Evolutionary conservation across 768 basidiomycete genomes (phyloP), one percentile per base, ranked within the genome.

Genomic region (Auriscalpium microsporum): DNA sequence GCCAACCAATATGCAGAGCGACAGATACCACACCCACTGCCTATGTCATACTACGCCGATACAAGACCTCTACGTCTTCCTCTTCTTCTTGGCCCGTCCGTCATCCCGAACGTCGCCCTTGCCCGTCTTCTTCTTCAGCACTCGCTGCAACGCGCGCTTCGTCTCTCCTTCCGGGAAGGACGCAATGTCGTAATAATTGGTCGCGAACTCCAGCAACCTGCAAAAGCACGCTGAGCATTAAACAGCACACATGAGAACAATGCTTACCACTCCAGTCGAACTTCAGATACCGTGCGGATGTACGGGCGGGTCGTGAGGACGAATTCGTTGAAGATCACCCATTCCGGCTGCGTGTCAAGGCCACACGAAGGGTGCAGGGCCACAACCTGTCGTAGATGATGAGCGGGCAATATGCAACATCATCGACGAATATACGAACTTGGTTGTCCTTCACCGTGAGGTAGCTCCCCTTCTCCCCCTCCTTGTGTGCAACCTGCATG

Each of bases 401-500:
- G 7, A 42, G 40, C 40, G 64, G 21, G 58, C 50, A 4, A 28
- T 28, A 28, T 28, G 28, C 28, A 4, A 2, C 4, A 28, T 4
- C 28, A 28, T 28, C 28, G 28, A 7, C 28, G 4, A 2, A 4
- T 28, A 7, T 17, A 65, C 79, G 17, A 59, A 82, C 89, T 74
- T 96, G 94, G 62, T 94, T 90, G 68, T 99, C 95, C 72, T 97
- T 98, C 56, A 96, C 84, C 0, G 94, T 99, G 58, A 86, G 58
- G 66, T 99, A 98, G 53, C 78, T 80, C 2, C 85, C 82, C 70
- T 91, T 94, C 67, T 92, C 90, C 3, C 91, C 90, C 66, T 94
- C 93, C 68, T 90, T 90, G 69, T 96, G 93, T 7, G 94, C 96
- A 11, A 92, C 83, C 67, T 97, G 95, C 95, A 96, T 97, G 73